Evolutionary conservation across 1,284 basidiomycete species (phyloP).

Genomic region (Thelephora terrestris): DNA sequence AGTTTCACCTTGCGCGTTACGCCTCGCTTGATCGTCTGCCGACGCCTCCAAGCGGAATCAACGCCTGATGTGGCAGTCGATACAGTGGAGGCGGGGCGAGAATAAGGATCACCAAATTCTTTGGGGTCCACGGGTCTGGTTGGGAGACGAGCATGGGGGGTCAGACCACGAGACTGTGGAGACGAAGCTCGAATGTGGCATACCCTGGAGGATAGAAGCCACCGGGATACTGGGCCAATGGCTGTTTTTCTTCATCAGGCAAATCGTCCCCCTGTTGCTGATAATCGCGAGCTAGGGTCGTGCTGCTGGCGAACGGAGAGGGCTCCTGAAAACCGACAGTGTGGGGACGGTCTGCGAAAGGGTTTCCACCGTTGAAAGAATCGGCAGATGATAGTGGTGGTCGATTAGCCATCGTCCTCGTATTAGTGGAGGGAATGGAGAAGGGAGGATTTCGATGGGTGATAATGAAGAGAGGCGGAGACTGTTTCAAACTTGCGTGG

Average conservation of each 20-base stretch:
- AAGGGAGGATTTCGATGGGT: too few relatives aligned
- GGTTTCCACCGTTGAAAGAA: slow-evolving; percentile 40
- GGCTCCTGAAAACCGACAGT: slow-evolving; percentile 53
- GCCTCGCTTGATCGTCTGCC: slow-evolving; percentile 87
- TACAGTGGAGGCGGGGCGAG: slow-evolving; percentile 51
- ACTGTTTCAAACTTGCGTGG: too few relatives aligned
- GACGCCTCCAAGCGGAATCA: slow-evolving; percentile 72
- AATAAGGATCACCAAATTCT: slow-evolving; percentile 58
- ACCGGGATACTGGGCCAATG: slow-evolving; percentile 50
- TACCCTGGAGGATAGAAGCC: slow-evolving; percentile 67
- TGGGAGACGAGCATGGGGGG: slow-evolving; percentile 2
- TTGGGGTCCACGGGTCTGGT: slow-evolving; percentile 49
- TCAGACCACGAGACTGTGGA: neutral
- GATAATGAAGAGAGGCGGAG: too few relatives aligned
- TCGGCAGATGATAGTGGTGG: slow-evolving; percentile 31
- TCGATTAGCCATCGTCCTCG: slow-evolving; percentile 23
- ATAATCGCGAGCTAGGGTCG: slow-evolving; percentile 46
- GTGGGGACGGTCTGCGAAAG: slow-evolving; percentile 57
- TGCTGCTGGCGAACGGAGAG: slow-evolving; percentile 31
- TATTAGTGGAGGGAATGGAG: too few relatives aligned
- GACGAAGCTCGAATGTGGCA: slow-evolving; percentile 19
- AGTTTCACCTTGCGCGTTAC: slow-evolving; percentile 91
- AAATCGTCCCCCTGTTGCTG: slow-evolving; percentile 49
- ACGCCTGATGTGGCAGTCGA: slow-evolving; percentile 57
- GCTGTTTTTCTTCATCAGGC: slow-evolving; percentile 63